Conservation (phyloP, 2,329 filamentous ascomycete species). For the Claviceps monticola region DNA sequence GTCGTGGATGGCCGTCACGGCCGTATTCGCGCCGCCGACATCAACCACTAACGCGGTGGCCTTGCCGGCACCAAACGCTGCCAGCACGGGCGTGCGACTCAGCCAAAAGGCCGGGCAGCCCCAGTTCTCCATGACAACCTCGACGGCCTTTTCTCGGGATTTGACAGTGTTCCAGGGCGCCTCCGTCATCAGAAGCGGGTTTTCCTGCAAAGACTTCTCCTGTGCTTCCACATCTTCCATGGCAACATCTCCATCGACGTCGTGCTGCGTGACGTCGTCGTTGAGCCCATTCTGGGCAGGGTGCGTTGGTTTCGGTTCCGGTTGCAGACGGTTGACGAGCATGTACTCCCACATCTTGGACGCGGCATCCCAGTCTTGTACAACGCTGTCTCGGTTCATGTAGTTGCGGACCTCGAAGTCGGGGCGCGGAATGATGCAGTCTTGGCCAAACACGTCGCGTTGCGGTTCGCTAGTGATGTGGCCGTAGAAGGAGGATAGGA, state of each 20-base stretch:
- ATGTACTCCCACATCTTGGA: conserved; percentile 85
- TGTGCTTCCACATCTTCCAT: conserved; percentile 39
- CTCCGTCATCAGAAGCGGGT: conserved; percentile 85
- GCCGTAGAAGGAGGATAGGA: conserved; percentile 84
- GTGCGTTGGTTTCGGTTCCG: conserved; percentile 48
- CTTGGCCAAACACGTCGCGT: conserved; percentile 71
- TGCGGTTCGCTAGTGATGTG: conserved; percentile 32
- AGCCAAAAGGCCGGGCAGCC: conserved; percentile 90
- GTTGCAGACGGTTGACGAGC: conserved; percentile 77
- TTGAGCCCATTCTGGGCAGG: conserved; percentile 69
- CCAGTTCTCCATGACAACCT: conserved; percentile 96
- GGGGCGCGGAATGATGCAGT: conserved; percentile 64
- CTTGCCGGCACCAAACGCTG: conserved; percentile 86
- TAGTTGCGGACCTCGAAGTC: conserved; percentile 82
- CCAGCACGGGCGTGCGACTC: conserved; percentile 74
- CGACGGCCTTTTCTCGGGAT: conserved; percentile 82
- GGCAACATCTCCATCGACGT: conserved; percentile 46
- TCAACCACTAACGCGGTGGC: conserved; percentile 87
- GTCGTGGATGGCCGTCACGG: conserved; percentile 83
- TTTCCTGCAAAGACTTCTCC: conserved; percentile 77
- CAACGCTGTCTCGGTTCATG: conserved; percentile 75
- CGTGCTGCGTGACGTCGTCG: conserved; percentile 46
- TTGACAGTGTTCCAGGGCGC: conserved; percentile 84
- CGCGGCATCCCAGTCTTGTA: conserved; percentile 93
- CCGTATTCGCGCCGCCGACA: conserved; percentile 76